Conservation (phyloP, 1,284 basidiomycete species). For the Vanrija sp. region DNA sequence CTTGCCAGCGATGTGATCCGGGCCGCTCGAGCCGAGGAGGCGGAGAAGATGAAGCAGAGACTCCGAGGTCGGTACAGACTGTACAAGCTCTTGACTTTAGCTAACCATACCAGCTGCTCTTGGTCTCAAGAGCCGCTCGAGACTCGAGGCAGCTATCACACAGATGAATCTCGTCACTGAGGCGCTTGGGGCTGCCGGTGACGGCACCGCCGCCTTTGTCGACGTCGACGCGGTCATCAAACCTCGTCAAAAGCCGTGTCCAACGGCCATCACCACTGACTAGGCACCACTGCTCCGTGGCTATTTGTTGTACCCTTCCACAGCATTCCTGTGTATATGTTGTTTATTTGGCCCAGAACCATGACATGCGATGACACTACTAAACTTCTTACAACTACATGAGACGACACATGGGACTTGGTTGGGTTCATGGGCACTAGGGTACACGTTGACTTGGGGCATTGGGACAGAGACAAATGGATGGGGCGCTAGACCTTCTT, state of each 20-base stretch:
- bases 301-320: not conserved
- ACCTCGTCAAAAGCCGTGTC: too few relatives aligned
- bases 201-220: slow-evolving; percentile 14
- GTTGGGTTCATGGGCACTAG: too few relatives aligned
- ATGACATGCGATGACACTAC: too few relatives aligned
- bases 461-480: too few relatives aligned
- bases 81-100: too few relatives aligned
- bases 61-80: too few relatives aligned
- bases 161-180: slow-evolving; percentile 17
- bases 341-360: too few relatives aligned
- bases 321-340: not conserved
- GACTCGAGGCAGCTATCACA: slow-evolving; percentile 8
- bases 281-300: not conserved
- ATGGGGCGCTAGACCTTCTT: not conserved
- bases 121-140: slow-evolving; percentile 8
- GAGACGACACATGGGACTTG: too few relatives aligned
- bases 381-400: too few relatives aligned
- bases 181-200: slow-evolving; percentile 5
- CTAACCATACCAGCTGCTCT: not conserved
- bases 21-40: slow-evolving; percentile 1
- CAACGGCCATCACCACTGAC: too few relatives aligned
- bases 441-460: too few relatives aligned
- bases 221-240: slow-evolving; percentile 2
- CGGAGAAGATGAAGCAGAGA: not conserved
- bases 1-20: not conserved